phyloP scores from a whole-genome alignment of 805 yeast species.

The Millerago galiae region DNA sequence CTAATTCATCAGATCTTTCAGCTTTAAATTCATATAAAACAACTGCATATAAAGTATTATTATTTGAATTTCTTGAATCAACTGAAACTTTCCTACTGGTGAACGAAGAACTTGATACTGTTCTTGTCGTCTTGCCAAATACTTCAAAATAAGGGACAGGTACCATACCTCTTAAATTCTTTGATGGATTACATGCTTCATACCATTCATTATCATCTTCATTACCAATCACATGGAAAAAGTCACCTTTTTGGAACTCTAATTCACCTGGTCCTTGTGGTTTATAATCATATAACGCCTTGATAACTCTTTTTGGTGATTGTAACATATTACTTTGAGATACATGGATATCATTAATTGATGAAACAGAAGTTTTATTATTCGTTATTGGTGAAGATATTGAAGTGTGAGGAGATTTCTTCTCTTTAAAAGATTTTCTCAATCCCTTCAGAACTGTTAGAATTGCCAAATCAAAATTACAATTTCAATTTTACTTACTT shows the following conservation, averaged over 20 bases:
- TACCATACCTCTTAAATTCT: conserved; percentile 75
- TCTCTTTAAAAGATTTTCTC: conserved; percentile 25
- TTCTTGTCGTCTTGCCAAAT: conserved; percentile 45
- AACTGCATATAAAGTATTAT: conserved; percentile 64
- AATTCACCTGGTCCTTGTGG: conserved; percentile 82
- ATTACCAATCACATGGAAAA: conserved; percentile 70
- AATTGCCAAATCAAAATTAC: not conserved
- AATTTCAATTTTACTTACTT: conserved; percentile 1
- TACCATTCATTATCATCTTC: conserved; percentile 64
- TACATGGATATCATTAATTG: conserved; percentile 19
- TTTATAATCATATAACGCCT: conserved; percentile 69
- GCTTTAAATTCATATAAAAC: conserved; percentile 85
- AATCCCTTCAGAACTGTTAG: conserved; percentile 14
- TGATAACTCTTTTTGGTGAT: conserved; percentile 78
- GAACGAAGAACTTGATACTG: not conserved
- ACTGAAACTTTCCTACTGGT: conserved; percentile 6
- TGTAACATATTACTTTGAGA: conserved; percentile 22
- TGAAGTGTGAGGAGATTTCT: conserved; percentile 20
- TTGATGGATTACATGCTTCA: conserved; percentile 83
- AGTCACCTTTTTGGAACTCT: conserved; percentile 75
- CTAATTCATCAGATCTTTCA: conserved; percentile 70
- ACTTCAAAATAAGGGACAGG: conserved; percentile 81
- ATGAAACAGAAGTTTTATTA: conserved; percentile 15
- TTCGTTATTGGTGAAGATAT: conserved; percentile 21
- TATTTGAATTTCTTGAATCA: not conserved